These are phyloP conservation scores for Picochlorum sp. DNA, from an alignment of 139 green algal genomes.

Conservation along the genomic window DNA sequence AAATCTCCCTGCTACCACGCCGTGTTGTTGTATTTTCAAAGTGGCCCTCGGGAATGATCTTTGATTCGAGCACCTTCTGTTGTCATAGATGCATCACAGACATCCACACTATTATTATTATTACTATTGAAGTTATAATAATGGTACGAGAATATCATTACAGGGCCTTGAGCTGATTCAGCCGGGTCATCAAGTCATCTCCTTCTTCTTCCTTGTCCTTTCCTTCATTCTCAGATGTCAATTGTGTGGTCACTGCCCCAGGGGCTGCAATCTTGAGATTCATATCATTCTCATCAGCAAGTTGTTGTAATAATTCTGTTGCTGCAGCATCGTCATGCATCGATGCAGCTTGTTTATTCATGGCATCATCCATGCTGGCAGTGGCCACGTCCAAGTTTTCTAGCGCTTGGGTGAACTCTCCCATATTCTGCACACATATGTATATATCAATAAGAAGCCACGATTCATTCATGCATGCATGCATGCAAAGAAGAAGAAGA, in stretches of 20 bases:
- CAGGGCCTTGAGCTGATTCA: not conserved
- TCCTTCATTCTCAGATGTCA: not conserved
- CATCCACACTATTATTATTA: too few species aligned
- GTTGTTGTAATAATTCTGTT: slow-evolving; percentile 74
- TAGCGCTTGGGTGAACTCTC: slow-evolving; percentile 93
- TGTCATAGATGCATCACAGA: too few species aligned
- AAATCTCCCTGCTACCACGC: too few species aligned
- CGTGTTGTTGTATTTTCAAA: too few species aligned
- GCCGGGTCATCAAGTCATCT: not conserved
- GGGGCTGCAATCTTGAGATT: slow-evolving; percentile 60
- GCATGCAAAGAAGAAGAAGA: too few species aligned
- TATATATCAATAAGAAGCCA: too few species aligned
- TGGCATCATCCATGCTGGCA: slow-evolving; percentile 81
- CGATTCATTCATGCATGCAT: too few species aligned
- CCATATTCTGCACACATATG: slow-evolving; percentile 63
- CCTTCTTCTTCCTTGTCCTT: not conserved
- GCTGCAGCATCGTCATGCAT: slow-evolving; percentile 93
- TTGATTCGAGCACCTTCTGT: too few species aligned
- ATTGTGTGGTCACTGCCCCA: not conserved
- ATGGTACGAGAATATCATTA: not conserved
- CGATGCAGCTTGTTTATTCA: slow-evolving; percentile 74
- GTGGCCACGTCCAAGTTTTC: slow-evolving; percentile 93
- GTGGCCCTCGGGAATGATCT: too few species aligned
- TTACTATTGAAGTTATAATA: too few species aligned
- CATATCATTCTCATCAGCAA: slow-evolving; percentile 76